A percentile compares a stretch with the other conserved stretches of the same genome.
Evolutionary conservation across 73 alveolate genomes (phyloP).

Genomic region (Paramecium pentaurelia): DNA sequence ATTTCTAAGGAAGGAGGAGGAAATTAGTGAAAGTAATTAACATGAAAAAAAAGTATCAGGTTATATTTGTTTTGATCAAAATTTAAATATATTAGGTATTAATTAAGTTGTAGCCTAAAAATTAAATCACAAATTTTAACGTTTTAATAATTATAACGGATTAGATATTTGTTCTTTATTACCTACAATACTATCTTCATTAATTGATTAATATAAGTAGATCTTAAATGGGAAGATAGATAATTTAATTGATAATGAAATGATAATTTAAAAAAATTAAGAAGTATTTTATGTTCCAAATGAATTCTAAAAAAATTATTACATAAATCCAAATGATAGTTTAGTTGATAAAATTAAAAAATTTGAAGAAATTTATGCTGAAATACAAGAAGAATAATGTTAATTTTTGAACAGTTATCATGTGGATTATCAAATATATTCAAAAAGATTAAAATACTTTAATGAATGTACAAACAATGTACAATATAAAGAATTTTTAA

Average conservation of each 20-base stretch:
- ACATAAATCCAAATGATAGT: not conserved
- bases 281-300: not conserved
- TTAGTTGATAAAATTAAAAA: not conserved
- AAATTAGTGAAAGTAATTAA: not conserved
- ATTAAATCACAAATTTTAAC: not conserved
- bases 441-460: not conserved
- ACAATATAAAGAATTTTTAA: not conserved
- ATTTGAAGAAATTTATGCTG: not conserved
- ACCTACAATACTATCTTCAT: not conserved
- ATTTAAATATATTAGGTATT: not conserved
- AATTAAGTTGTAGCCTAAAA: not conserved
- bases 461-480: not conserved
- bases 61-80: not conserved
- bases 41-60: not conserved
- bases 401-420: not conserved
- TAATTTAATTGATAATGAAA: not conserved
- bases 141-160: not conserved
- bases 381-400: not conserved
- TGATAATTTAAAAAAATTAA: not conserved
- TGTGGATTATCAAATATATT: not conserved
- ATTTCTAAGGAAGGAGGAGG: not conserved
- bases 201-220: not conserved
- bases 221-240: not conserved
- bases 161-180: not conserved
- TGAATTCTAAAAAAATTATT: not conserved